Conservation (phyloP, 2,329 filamentous ascomycete species). For the Cercospora sp. region DNA sequence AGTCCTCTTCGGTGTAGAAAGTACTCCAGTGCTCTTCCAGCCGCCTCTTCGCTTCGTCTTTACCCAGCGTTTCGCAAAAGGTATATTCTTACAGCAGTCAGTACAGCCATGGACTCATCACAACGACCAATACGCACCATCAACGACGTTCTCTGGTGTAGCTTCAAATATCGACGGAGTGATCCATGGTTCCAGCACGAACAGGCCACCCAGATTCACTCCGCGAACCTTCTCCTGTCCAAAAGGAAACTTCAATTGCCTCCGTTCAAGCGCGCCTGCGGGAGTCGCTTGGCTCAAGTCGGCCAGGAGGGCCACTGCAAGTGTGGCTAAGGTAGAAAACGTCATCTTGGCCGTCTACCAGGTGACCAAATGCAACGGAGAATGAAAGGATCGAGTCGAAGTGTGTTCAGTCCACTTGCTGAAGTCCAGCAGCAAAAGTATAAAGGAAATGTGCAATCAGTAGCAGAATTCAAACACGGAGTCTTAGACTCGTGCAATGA, state of each 20-base stretch:
- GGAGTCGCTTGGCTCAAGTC: constrained; percentile 30
- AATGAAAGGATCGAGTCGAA: neutral
- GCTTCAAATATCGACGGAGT: constrained; percentile 61
- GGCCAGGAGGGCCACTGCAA: constrained; percentile 31
- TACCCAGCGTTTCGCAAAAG: constrained; percentile 48
- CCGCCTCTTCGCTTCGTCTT: constrained; percentile 46
- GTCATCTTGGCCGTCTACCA: constrained; percentile 24
- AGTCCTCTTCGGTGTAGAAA: constrained; percentile 46
- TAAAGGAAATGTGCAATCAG: neutral
- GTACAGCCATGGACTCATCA: neutral
- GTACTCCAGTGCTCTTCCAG: constrained; percentile 41
- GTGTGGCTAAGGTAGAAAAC: constrained; percentile 25
- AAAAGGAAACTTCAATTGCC: constrained; percentile 51
- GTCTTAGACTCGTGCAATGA: constrained; percentile 1
- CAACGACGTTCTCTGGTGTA: constrained; percentile 51
- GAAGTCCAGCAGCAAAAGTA: neutral
- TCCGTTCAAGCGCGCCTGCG: constrained; percentile 23
- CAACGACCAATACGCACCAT: constrained; percentile 42
- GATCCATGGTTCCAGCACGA: constrained; percentile 65
- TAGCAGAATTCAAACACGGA: neutral
- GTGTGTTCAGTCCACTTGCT: neutral
- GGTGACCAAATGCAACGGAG: neutral
- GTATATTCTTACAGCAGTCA: constrained; percentile 33
- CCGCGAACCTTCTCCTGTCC: constrained; percentile 59
- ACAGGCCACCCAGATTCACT: constrained; percentile 66